These are phyloP conservation scores for Sphagnurus paluster DNA, from an alignment of 1,284 basidiomycete species.

Conservation along the genomic window DNA sequence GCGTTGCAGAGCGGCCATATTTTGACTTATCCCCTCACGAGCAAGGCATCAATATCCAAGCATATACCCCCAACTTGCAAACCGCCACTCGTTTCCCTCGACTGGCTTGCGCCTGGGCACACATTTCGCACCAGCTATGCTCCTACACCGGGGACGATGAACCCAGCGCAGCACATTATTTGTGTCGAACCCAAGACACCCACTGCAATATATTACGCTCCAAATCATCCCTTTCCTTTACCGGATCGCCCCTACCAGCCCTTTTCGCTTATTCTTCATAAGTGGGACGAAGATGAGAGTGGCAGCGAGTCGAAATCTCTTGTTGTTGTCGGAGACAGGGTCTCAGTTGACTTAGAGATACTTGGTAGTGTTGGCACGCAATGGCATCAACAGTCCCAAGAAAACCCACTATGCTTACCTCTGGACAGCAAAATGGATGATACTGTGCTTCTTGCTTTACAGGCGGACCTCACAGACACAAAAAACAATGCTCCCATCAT, in stretches of 20 bases:
- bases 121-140: slow-evolving; percentile 73
- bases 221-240: slow-evolving; percentile 54
- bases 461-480: slow-evolving; percentile 66
- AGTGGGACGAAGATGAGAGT: slow-evolving; percentile 61
- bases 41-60: slow-evolving; percentile 55
- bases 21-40: slow-evolving; percentile 64
- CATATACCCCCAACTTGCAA: slow-evolving; percentile 59
- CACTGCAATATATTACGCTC: slow-evolving; percentile 48
- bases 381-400: slow-evolving; percentile 75
- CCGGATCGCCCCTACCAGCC: slow-evolving; percentile 54
- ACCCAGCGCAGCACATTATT: slow-evolving; percentile 64
- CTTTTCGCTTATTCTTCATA: slow-evolving; percentile 55
- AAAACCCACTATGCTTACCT: slow-evolving; percentile 76
- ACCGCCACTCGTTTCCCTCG: slow-evolving; percentile 53
- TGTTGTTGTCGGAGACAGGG: slow-evolving; percentile 70
- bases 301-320: slow-evolving; percentile 39
- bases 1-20: slow-evolving; percentile 75
- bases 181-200: slow-evolving; percentile 60
- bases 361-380: slow-evolving; percentile 51
- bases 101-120: slow-evolving; percentile 73
- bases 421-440: slow-evolving; percentile 72
- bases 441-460: slow-evolving; percentile 69
- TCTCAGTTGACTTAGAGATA: slow-evolving; percentile 76
- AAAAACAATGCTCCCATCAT: slow-evolving; percentile 53
- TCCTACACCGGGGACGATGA: slow-evolving; percentile 40